Evolutionary conservation across 108 stramenopile species (phyloP).

Genomic region (Cylindrotheca fusiformis): DNA sequence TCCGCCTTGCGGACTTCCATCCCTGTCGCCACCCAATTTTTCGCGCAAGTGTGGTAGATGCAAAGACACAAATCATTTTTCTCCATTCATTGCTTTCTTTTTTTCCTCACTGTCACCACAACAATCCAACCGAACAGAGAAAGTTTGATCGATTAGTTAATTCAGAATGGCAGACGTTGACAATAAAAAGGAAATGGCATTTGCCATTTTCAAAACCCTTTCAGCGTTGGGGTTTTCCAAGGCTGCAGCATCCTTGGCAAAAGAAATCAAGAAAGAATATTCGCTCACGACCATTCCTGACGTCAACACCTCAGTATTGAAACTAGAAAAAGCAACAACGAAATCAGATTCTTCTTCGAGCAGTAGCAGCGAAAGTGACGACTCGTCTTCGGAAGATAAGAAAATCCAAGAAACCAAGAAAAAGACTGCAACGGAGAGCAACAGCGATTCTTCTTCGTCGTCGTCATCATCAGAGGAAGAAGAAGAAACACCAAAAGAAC

Average conservation of each 20-base stretch:
- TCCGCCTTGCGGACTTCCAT: too few species aligned
- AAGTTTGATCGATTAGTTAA: too few species aligned
- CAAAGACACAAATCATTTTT: too few species aligned
- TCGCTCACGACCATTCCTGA: background rate
- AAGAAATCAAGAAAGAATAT: constrained; percentile 34
- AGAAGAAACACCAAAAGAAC: constrained; percentile 9
- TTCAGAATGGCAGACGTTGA: background rate
- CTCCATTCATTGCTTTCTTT: too few species aligned
- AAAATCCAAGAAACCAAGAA: constrained; percentile 1
- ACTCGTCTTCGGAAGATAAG: background rate
- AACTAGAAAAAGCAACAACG: background rate
- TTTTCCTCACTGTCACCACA: too few species aligned
- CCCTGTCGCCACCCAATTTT: too few species aligned
- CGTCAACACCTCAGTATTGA: background rate
- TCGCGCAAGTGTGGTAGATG: too few species aligned
- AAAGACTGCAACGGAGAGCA: background rate
- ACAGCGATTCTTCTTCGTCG: background rate
- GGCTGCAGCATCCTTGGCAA: constrained; percentile 28
- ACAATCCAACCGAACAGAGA: too few species aligned
- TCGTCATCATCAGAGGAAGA: constrained; percentile 16
- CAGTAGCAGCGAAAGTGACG: background rate
- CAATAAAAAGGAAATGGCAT: constrained; percentile 17
- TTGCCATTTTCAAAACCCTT: constrained; percentile 30
- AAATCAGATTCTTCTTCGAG: background rate
- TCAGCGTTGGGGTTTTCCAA: constrained; percentile 20